Evolutionary conservation across 1,139 yeast species (phyloP).

Genomic region (Diutina sp.): DNA sequence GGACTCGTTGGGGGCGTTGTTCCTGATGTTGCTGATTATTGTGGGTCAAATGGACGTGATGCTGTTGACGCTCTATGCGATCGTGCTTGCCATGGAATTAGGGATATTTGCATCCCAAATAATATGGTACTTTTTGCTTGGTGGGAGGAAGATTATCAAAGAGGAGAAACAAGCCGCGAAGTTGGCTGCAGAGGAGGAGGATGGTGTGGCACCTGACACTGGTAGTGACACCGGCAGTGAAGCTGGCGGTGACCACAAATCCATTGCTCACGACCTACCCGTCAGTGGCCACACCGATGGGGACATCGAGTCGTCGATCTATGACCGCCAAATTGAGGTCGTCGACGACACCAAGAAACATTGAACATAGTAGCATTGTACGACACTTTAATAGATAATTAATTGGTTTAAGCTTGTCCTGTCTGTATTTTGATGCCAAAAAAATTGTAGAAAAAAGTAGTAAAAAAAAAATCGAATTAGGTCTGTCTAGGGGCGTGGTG

Average conservation of each 20-base stretch:
- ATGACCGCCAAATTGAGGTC: too few species aligned
- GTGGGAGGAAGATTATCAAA: neutral
- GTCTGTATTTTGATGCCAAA: neutral
- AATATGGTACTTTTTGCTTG: conserved; percentile 46
- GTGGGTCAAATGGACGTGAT: conserved; percentile 53
- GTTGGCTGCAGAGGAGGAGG: neutral
- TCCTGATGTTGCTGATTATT: conserved; percentile 57
- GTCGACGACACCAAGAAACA: too few species aligned
- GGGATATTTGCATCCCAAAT: conserved; percentile 66
- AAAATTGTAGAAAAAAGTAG: neutral
- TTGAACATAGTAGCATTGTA: too few species aligned
- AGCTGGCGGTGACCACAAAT: neutral
- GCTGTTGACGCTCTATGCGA: conserved; percentile 64
- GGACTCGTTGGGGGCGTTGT: conserved; percentile 73
- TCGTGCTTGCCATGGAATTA: conserved; percentile 60
- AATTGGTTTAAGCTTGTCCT: neutral
- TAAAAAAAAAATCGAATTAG: neutral
- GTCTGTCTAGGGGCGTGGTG: neutral
- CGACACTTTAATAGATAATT: too few species aligned
- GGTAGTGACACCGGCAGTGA: neutral
- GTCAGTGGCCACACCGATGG: too few species aligned
- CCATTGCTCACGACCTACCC: too few species aligned
- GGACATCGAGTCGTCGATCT: too few species aligned
- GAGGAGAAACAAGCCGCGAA: conserved; percentile 1
- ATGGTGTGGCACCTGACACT: neutral